Evolutionary conservation across 2,329 filamentous ascomycete species (phyloP).

Genomic region (Camillea tinctor): DNA sequence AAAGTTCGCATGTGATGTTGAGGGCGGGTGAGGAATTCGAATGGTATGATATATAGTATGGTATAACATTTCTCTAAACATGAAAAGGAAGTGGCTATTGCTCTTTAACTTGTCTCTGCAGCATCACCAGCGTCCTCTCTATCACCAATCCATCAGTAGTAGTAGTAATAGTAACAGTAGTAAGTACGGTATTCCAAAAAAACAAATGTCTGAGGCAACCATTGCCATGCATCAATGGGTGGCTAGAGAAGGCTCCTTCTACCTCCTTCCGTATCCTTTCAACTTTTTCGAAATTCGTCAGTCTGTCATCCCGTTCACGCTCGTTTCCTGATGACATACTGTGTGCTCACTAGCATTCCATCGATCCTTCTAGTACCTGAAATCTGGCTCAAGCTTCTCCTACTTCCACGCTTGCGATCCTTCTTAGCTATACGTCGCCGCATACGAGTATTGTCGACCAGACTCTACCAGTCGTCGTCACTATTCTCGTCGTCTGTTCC

Average conservation of each 20-base stretch:
- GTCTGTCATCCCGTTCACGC: background rate
- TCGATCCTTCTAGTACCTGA: background rate
- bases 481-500: conserved; percentile 70
- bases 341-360: background rate
- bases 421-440: conserved; percentile 9
- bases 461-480: conserved; percentile 68
- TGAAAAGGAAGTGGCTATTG: background rate
- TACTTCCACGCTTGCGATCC: conserved; percentile 2
- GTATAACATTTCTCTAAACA: background rate
- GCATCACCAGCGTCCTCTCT: background rate
- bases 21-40: too few species aligned
- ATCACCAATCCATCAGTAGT: background rate
- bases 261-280: background rate
- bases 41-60: too few species aligned
- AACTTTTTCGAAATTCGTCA: background rate
- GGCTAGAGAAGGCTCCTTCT: background rate
- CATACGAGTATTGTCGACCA: conserved; percentile 20
- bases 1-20: too few species aligned
- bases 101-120: background rate
- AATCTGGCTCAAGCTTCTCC: conserved; percentile 1
- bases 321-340: background rate
- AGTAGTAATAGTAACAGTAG: background rate
- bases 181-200: background rate
- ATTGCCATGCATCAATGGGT: background rate
- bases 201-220: background rate